Evolutionary conservation across 2,329 filamentous ascomycete genomes (phyloP), one percentile per base, ranked within the genome.

Genomic region (Trichophyton benhamiae): DNA sequence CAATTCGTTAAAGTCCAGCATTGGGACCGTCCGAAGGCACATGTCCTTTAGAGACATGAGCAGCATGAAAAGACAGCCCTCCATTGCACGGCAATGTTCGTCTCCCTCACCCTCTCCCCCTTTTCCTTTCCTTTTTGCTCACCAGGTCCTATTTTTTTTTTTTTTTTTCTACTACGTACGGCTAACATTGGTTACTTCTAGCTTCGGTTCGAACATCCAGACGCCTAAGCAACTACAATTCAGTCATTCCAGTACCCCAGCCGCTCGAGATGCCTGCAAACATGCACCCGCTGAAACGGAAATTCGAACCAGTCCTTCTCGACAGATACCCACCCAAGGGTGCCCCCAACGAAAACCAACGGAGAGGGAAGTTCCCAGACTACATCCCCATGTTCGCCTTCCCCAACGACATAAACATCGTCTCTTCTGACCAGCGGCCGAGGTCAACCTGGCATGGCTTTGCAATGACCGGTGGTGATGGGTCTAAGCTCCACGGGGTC

Each of bases 311-410:
- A 6, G 91, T 96, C n/a, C 79, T 99, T 22, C 83, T 99, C 33
- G 94, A 99, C 74, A 84, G 91, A 72, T 97, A 97, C 69, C 94
- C 94, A 6, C 87, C 90, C 15, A 89, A 90, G 71, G 83, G 84
- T 65, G 87, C 90, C 70, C 80, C 85, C 22, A 91, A 96, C 62
- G 91, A 96, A 67, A 75, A 87, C 59, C 84, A 88, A 67, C 82
- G 87, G 68, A 83, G 94, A 69, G 91, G 90, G 60, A 86, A 83
- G 62, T 97, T 99, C 70, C 94, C 94, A 0, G 94, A 99, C 71
- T 99, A 96, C 69, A 90, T 99, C 17, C 94, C 94, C 61, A 97
- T 99, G 94, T 99, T 99, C 74, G 91, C 94, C 60, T 99, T 97
- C 69, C 94, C 94, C 53, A 96, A 97, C 74, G 94, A 99, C 73